Evolutionary conservation across 768 basidiomycete genomes (phyloP), one percentile per base, ranked within the genome.

Genomic region (Pisolithus sp.): DNA sequence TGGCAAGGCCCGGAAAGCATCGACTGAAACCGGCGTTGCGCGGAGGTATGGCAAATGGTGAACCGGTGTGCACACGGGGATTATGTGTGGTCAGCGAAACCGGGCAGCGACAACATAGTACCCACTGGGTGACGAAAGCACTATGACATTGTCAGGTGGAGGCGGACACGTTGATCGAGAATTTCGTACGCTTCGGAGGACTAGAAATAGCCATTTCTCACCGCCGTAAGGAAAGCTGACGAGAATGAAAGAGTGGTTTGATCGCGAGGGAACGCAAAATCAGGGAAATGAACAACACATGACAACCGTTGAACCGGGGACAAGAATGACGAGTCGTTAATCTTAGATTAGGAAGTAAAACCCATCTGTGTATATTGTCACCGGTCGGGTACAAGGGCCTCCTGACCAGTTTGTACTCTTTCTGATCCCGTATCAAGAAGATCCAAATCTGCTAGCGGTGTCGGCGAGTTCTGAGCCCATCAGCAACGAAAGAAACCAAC

Each of bases 1-100:
- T 46, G 54, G 46, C 30, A 42, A 53, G 45, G 44, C 44, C 54
- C 53, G 53, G 49, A 54, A 38, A 46, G n/a, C 48, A 50, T 24
- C 17, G 49, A 30, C 49, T 28, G 40, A 50, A 50, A 44, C 28
- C 20, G 30, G 49, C 31, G 18, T 30, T 23, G 21, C 43, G 9
- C 43, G n/a, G 42, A 7, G 13, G 24, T 34, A 34, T 34, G 34
- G 34, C 13, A 34, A 34, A 34, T 34, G 12, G 34, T 13, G 34
- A 12, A 13, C 34, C 15, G 13, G 26, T 26, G 5, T 34, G 5
- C 13, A 34, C 13, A 34, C 34, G 34, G 34, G 34, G 38, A 23
- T 7, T 36, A 47, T 41, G 46, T 39, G 37, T 41, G 18, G 31
- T 52, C 30, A 21, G 51, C 40, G 43, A 26, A 23, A 18, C 18